phyloP scores from a whole-genome alignment of 176 grass and related monocot species.

The Eleusine indica region DNA sequence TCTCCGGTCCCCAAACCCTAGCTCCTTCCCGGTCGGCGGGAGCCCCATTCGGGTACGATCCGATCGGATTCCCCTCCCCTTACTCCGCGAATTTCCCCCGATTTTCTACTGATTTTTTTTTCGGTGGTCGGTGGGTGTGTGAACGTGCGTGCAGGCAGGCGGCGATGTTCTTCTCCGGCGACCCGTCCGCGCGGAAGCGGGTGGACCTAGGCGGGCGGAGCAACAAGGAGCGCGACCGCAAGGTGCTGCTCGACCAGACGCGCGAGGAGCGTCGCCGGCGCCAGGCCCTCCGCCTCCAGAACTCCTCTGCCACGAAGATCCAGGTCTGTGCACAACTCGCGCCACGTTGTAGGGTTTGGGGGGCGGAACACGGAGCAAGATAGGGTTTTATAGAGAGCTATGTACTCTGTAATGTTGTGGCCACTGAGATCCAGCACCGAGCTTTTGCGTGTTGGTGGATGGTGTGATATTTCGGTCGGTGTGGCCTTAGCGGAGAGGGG shows the following conservation, averaged over 20 bases:
- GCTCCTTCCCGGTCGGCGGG: conserved; percentile 10
- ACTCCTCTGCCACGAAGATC: conserved; percentile 78
- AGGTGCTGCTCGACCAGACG: conserved; percentile 84
- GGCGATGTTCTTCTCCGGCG: conserved; percentile 92
- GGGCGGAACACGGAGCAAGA: background rate
- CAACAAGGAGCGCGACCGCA: conserved; percentile 91
- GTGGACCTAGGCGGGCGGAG: conserved; percentile 96
- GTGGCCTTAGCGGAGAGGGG: background rate
- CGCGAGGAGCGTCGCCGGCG: conserved; percentile 79
- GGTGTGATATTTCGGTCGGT: background rate
- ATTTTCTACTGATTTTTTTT: conserved; percentile 22
- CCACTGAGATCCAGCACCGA: conserved; percentile 7
- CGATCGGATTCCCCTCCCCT: conserved; percentile 17
- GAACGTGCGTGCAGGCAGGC: background rate
- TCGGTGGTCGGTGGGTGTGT: conserved; percentile 20
- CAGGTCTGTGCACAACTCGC: conserved; percentile 62
- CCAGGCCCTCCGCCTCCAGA: conserved; percentile 63
- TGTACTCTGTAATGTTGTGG: background rate
- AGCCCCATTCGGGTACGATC: conserved; percentile 26
- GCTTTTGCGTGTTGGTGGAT: background rate
- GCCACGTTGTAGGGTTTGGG: background rate
- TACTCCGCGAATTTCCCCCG: too few relatives aligned
- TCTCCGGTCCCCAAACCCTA: conserved; percentile 40
- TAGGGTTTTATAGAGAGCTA: conserved; percentile 26
- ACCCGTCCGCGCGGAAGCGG: conserved; percentile 70